Evolutionary conservation across 2,329 filamentous ascomycete genomes (phyloP), one percentile per base, ranked within the genome.

Genomic region (Chrysosporium keratinophilum): DNA sequence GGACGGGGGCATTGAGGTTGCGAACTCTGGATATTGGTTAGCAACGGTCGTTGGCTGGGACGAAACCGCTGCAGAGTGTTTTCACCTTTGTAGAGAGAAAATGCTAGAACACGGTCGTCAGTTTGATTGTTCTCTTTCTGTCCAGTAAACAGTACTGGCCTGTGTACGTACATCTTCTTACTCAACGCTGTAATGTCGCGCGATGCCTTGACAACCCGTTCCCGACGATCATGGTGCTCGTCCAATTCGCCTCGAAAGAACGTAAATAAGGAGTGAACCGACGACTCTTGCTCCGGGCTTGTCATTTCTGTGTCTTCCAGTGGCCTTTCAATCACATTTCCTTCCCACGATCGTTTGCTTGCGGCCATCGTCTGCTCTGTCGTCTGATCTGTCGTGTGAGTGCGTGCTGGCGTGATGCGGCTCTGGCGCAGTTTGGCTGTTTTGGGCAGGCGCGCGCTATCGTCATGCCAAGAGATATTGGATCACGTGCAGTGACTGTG

Each of bases 101-200:
- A 93, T 93, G 56, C 86, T 90, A 41, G 14, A 41, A 1, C 12
- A 4, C 6, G 58, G 23, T 54, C 11, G 53, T 68, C 42, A 67
- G 62, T 55, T 46, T 39, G 12, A 35, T 28, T 28, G 6, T 33
- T 3, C 23, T 10, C 6, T 5, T 3, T 34, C n/a, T n/a, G n/a
- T n/a, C n/a, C n/a, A 7, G 10, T 5, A 17, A 2, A 6, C 23
- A 34, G 11, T 44, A 23, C 1, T 2, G 19, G 3, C 20, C 14
- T 31, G 47, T 14, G 44, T 35, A 60, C 77, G 72, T 71, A 95
- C 89, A 97, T 94, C 74, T 97, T 98, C 77, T 98, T 98, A 71
- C 88, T 95, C 52, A 89, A 76, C 0, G 88, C 89, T 5, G 93
- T 98, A 55, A 98, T 87, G 68, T 98, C 93, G 58, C 91, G 78